Evolutionary conservation across 169 alveolate species (phyloP), one percentile per base, ranked within the genome.

Genomic region (Neospora caninum): DNA sequence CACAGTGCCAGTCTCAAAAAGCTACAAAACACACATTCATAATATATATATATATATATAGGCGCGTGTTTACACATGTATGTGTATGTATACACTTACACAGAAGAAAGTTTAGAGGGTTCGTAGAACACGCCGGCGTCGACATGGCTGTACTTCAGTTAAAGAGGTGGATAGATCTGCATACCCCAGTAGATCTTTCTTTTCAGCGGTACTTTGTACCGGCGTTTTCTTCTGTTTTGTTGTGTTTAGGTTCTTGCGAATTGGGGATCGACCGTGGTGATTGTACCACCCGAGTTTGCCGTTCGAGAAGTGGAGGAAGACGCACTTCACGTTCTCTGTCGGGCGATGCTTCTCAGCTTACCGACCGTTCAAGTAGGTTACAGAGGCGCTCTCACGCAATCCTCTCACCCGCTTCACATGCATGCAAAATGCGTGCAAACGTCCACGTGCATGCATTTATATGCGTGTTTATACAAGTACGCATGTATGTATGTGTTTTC

Each of bases 301-400:
- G 95, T 93, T n/a, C 83, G 38, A 31, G 95, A 93, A 67, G 95
- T 93, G 80, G 88, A 87, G 58, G 89, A 91, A 38, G 95, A 93
- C 67, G 25, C 10, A 6, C 88, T 93, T 36, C 95, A 93, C 84
- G 34, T 93, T 22, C 88, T 93, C 69, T 93, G 95, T 58, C 78
- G 95, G 34, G 95, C 95, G 36, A 88, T 93, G 36, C 93, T 93
- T 31, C 83, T 93, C 36, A 84, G 93, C 16, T 53, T 93, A 43
- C 95, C 95, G 20, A 34, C 89, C 1, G 88, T 87, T 13, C 95
- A 93, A 34, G 95, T 93, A 27, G 27, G 93, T 9, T 1, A 82
- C 7, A 31, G 25, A 42, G 22, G 2, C 84, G 45, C 58, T 13
- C 58, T 22, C 49, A 31, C 39, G 41, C 84, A 22, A 43, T 20